These are phyloP conservation scores for Daldinia loculata DNA, from an alignment of 495 filamentous ascomycete genomes.

Conservation along the genomic window DNA sequence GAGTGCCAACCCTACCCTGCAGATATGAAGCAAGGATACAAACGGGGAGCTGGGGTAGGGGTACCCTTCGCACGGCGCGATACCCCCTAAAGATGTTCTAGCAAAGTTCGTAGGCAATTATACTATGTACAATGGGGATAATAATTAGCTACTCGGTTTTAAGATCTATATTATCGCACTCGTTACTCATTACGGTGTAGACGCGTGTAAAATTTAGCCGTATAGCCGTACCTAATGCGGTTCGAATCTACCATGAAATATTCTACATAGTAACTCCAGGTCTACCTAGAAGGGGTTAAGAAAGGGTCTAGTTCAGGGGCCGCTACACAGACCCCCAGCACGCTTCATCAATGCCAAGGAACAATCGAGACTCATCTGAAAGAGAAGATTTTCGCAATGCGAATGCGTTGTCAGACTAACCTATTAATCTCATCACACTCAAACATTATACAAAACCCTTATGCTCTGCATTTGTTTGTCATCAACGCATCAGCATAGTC, in stretches of 20 bases:
- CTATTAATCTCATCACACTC: not conserved
- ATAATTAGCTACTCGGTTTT: not conserved
- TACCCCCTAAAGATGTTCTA: not conserved
- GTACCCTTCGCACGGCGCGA: not conserved
- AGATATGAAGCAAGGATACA: conserved; percentile 5
- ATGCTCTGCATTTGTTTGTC: not conserved
- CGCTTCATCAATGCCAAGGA: conserved; percentile 23
- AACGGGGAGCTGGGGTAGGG: not conserved
- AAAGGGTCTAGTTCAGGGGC: conserved; percentile 1
- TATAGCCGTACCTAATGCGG: not conserved
- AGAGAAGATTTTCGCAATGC: not conserved
- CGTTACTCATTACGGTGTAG: not conserved
- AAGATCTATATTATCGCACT: not conserved
- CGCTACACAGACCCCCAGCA: conserved; percentile 1
- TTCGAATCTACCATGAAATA: not conserved
- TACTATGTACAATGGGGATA: not conserved
- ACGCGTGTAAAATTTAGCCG: not conserved
- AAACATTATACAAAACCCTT: not conserved
- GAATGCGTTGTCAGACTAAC: not conserved
- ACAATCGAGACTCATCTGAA: not conserved
- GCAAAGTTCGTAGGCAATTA: not conserved
- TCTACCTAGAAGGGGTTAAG: not conserved
- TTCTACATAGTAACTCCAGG: not conserved
- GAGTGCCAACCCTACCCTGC: conserved; percentile 11
- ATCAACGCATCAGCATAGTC: not conserved